A percentile compares a stretch with the other conserved stretches of the same genome.
Conservation (phyloP, 345 rosid species). For the Pistacia atlantica region DNA sequence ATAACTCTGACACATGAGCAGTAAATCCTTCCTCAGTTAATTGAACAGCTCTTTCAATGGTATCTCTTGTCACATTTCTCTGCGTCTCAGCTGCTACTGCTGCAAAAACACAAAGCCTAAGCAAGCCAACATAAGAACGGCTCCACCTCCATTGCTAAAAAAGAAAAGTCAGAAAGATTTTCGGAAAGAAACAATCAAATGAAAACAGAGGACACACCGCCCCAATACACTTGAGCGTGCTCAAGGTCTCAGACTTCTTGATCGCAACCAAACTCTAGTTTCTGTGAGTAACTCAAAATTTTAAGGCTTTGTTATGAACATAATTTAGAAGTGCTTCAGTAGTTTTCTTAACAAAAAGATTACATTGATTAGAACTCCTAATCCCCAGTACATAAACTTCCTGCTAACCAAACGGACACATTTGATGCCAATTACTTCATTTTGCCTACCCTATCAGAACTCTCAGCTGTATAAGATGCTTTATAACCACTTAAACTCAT, state of each 20-base stretch:
- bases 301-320: background rate
- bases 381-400: conserved; percentile 1
- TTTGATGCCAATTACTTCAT: conserved; percentile 6
- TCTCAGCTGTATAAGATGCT: background rate
- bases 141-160: conserved; percentile 27
- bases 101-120: conserved; percentile 86
- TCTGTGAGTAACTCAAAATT: background rate
- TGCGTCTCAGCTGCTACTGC: conserved; percentile 66
- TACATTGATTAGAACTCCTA: conserved; percentile 13
- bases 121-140: conserved; percentile 65
- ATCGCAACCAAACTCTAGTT: conserved; percentile 12
- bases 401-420: background rate
- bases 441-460: background rate
- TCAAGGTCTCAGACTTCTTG: background rate
- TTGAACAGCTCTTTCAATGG: conserved; percentile 68
- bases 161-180: background rate
- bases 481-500: background rate
- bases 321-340: conserved; percentile 4
- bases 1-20: conserved; percentile 63
- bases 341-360: background rate
- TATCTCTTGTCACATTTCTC: conserved; percentile 72
- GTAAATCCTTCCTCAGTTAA: conserved; percentile 87
- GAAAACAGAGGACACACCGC: background rate
- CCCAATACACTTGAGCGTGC: background rate
- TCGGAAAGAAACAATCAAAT: background rate